These are phyloP conservation scores for Fereydounia khargensis DNA, from an alignment of 1,284 basidiomycete species.

Conservation along the genomic window DNA sequence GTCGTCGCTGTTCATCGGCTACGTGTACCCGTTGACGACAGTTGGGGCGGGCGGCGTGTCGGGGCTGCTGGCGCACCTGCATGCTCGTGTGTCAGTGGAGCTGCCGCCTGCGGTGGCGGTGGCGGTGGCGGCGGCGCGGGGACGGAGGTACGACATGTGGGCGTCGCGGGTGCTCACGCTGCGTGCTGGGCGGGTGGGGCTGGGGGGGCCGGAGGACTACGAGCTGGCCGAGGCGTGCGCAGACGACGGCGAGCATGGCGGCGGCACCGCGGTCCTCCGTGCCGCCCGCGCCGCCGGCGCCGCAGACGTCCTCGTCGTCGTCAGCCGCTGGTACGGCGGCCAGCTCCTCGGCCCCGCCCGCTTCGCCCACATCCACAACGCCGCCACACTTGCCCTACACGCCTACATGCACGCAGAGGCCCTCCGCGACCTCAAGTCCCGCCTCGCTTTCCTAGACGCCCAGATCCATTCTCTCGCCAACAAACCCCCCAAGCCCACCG, in stretches of 20 bases:
- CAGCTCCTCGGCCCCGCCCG: constrained; percentile 68
- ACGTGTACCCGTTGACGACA: constrained; percentile 45
- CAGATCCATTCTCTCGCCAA: no score
- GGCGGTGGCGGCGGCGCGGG: constrained; percentile 29
- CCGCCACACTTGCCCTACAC: constrained; percentile 70
- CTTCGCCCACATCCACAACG: constrained; percentile 75
- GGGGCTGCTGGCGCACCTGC: constrained; percentile 44
- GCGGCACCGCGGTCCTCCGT: constrained; percentile 38
- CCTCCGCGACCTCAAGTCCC: constrained; percentile 19
- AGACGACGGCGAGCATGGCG: constrained; percentile 54
- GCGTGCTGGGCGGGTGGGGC: constrained; percentile 41
- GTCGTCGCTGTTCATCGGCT: constrained; percentile 51
- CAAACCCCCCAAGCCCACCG: constrained; percentile 1
- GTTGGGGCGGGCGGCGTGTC: constrained; percentile 20
- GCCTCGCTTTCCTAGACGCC: constrained; percentile 32
- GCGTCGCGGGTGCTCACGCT: constrained; percentile 48
- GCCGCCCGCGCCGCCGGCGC: constrained; percentile 45
- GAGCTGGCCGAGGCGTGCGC: constrained; percentile 44
- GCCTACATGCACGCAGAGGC: constrained; percentile 66
- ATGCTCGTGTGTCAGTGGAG: constrained; percentile 37
- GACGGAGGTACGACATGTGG: constrained; percentile 52
- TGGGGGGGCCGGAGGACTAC: constrained; percentile 49
- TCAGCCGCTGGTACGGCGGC: constrained; percentile 69
- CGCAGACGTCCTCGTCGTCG: constrained; percentile 47
- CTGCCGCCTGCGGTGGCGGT: constrained; percentile 42